Percentiles rank a stretch among this genome's conserved stretches.
phyloP scores from a whole-genome alignment of 2,329 filamentous ascomycete species.

The Cladosporium sp. region DNA sequence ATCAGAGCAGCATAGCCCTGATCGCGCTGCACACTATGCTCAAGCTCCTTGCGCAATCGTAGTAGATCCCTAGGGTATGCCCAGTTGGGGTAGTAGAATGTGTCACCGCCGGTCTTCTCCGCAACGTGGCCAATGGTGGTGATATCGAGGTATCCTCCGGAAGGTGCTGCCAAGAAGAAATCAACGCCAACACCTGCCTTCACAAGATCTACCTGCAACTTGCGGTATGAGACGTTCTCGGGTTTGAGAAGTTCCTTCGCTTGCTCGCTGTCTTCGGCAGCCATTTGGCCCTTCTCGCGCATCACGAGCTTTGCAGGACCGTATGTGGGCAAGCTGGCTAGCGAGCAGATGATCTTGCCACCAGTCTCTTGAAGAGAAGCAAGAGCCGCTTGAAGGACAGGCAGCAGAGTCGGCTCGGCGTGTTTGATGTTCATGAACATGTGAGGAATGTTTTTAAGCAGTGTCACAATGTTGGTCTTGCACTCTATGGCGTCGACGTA shows the following conservation, averaged over 20 bases:
- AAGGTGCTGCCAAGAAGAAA: conserved; percentile 90
- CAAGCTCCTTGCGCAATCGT: conserved; percentile 81
- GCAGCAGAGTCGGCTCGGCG: conserved; percentile 83
- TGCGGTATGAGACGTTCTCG: conserved; percentile 85
- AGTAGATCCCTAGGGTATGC: conserved; percentile 80
- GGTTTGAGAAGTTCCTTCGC: conserved; percentile 91
- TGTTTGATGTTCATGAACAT: conserved; percentile 89
- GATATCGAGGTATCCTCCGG: conserved; percentile 87
- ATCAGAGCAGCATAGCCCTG: conserved; percentile 95
- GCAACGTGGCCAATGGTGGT: conserved; percentile 88
- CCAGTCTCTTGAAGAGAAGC: conserved; percentile 83
- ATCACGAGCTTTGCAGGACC: conserved; percentile 83
- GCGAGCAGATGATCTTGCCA: conserved; percentile 86
- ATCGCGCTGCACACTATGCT: conserved; percentile 81
- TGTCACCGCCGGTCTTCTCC: conserved; percentile 88
- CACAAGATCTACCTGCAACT: conserved; percentile 83
- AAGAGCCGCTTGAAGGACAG: conserved; percentile 78
- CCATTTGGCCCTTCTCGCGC: conserved; percentile 80
- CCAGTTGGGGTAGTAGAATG: conserved; percentile 97
- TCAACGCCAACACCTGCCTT: conserved; percentile 84
- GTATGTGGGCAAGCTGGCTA: conserved; percentile 86
- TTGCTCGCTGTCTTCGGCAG: conserved; percentile 82
- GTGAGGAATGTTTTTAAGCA: conserved; percentile 78
- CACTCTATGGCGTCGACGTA: conserved; percentile 95
- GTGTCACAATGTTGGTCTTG: conserved; percentile 79